These are phyloP conservation scores for Dactylella cylindrospora DNA, from an alignment of 2,329 filamentous ascomycete genomes.

Conservation along the genomic window DNA sequence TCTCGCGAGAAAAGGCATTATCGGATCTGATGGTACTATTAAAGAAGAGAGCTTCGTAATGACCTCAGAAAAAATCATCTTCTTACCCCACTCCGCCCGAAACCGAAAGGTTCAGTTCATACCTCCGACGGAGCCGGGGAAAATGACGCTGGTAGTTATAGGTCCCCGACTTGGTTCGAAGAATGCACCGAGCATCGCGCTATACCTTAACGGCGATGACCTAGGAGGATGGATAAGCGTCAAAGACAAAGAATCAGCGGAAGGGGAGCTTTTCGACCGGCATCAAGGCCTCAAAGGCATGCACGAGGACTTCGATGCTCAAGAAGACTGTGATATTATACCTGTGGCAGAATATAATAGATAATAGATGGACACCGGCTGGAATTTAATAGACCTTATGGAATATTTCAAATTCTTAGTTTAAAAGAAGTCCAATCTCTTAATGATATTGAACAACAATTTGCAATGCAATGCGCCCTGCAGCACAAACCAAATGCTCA, in stretches of 20 bases:
- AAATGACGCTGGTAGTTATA: background rate
- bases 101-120: conserved; percentile 4
- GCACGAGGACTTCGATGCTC: conserved; percentile 1
- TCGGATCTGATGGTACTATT: no score
- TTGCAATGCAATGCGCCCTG: no score
- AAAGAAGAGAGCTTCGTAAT: no score
- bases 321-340: conserved; percentile 1
- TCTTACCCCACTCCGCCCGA: conserved; percentile 3
- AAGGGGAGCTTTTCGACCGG: background rate
- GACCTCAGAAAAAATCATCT: conserved; percentile 5
- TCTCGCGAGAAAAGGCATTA: background rate
- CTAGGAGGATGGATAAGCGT: background rate
- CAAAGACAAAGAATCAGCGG: background rate
- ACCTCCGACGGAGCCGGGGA: background rate
- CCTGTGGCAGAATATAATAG: background rate
- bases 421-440: no score
- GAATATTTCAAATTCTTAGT: no score
- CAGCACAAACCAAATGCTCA: no score
- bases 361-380: no score
- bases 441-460: no score
- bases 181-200: background rate
- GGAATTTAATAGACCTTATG: no score
- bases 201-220: background rate
- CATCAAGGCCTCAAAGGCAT: background rate
- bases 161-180: background rate